Conservation (phyloP, 768 basidiomycete genomes). For the Leccinum boreale region DNA sequence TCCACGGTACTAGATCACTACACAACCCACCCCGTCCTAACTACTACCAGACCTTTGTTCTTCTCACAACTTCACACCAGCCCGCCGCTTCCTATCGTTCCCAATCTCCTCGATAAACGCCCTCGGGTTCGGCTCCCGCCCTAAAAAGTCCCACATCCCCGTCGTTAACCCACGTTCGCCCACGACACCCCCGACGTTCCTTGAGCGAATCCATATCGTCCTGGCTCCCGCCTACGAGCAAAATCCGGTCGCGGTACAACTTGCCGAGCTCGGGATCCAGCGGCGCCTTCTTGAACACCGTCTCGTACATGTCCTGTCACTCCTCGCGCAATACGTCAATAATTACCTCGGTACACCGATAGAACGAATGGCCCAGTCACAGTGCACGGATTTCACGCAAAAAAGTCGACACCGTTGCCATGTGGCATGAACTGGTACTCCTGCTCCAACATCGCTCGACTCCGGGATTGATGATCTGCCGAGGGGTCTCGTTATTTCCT, state of each 20-base stretch:
- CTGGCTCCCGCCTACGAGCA: background rate
- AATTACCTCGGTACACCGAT: too few relatives aligned
- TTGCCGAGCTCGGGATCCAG: background rate
- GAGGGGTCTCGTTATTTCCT: too few relatives aligned
- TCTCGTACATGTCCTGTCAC: slow-evolving; percentile 44
- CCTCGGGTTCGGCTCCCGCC: slow-evolving; percentile 68
- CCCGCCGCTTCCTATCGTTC: slow-evolving; percentile 34
- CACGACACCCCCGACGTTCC: background rate
- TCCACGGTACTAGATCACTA: too few relatives aligned
- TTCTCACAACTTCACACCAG: background rate
- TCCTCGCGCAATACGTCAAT: too few relatives aligned
- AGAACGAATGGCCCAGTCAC: too few relatives aligned
- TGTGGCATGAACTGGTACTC: slow-evolving; percentile 84
- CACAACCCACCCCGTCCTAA: too few relatives aligned
- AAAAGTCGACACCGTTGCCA: slow-evolving; percentile 77
- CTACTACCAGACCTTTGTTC: too few relatives aligned
- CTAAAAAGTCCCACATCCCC: slow-evolving; percentile 65
- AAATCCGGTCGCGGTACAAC: background rate
- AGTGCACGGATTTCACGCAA: slow-evolving; percentile 72
- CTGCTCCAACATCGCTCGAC: too few relatives aligned
- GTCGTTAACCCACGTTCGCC: background rate
- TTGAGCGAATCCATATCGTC: background rate
- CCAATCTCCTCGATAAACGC: slow-evolving; percentile 66
- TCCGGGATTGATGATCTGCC: too few relatives aligned
- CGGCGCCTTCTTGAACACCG: background rate